Percentiles rank a stretch among this genome's conserved stretches.
These are phyloP conservation scores for Boletus coccyginus DNA, from an alignment of 768 basidiomycete species.

Conservation along the genomic window DNA sequence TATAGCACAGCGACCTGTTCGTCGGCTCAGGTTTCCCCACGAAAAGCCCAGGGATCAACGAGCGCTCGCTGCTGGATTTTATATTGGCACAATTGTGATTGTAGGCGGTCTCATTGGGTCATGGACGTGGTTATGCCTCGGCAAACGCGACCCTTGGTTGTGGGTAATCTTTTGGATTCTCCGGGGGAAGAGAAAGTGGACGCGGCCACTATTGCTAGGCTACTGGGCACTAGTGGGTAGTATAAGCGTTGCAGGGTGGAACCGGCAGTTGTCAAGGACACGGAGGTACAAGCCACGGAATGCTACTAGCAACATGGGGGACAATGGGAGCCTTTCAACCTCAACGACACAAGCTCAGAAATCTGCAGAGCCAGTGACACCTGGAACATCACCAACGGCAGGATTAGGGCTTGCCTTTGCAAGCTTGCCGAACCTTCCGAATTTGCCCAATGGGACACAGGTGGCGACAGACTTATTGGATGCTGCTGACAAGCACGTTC, in stretches of 20 bases:
- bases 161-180: constrained; percentile 80
- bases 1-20: constrained; percentile 82
- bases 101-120: constrained; percentile 81
- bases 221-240: constrained; percentile 85
- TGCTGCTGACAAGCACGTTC: constrained; percentile 87
- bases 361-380: constrained; percentile 11
- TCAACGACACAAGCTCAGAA: constrained; percentile 24
- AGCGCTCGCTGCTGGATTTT: constrained; percentile 82
- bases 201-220: constrained; percentile 66
- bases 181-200: constrained; percentile 76
- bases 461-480: constrained; percentile 66
- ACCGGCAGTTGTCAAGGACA: constrained; percentile 78
- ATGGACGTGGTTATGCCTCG: constrained; percentile 90
- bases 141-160: constrained; percentile 79
- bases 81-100: constrained; percentile 70
- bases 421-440: constrained; percentile 51
- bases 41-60: constrained; percentile 82
- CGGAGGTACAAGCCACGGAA: constrained; percentile 61
- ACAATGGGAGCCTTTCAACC: constrained; percentile 33
- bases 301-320: constrained; percentile 30
- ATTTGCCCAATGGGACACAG: constrained; percentile 56
- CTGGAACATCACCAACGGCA: constrained; percentile 16
- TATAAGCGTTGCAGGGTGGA: constrained; percentile 94
- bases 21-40: constrained; percentile 75
- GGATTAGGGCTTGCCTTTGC: constrained; percentile 36